Evolutionary conservation across 495 filamentous ascomycete species (phyloP).

Genomic region (Arthonia radiata): DNA sequence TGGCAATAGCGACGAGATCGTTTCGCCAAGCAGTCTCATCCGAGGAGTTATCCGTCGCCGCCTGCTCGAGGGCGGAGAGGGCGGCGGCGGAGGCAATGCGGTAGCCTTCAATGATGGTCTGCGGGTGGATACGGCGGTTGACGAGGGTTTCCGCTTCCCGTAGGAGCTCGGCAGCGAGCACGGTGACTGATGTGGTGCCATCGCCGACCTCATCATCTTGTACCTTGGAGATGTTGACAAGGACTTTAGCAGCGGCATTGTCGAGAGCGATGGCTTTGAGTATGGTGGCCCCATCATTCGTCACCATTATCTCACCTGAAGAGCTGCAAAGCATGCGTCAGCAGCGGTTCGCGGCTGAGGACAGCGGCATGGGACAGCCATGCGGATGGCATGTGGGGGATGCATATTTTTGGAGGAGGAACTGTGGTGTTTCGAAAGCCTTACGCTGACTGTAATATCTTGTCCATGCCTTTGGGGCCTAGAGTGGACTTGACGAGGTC

Average conservation of each 20-base stretch:
- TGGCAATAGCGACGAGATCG: slow-evolving; percentile 73
- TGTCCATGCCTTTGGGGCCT: slow-evolving; percentile 98
- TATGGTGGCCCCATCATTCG: slow-evolving; percentile 95
- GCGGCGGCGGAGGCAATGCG: slow-evolving; percentile 84
- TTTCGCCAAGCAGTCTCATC: slow-evolving; percentile 62
- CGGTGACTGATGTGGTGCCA: slow-evolving; percentile 77
- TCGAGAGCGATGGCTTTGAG: slow-evolving; percentile 97
- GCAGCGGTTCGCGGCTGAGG: slow-evolving; percentile 2
- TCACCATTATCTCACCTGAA: slow-evolving; percentile 90
- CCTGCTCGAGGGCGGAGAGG: slow-evolving; percentile 54
- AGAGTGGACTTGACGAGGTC: slow-evolving; percentile 93
- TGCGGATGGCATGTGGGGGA: slow-evolving; percentile 4
- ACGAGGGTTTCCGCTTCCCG: slow-evolving; percentile 94
- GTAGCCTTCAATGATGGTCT: slow-evolving; percentile 98
- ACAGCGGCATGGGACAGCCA: slow-evolving; percentile 8
- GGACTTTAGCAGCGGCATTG: slow-evolving; percentile 88
- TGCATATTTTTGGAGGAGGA: slow-evolving; percentile 1
- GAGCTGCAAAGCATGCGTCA: slow-evolving; percentile 28
- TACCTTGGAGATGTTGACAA: slow-evolving; percentile 98
- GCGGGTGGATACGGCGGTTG: slow-evolving; percentile 91
- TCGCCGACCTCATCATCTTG: slow-evolving; percentile 98
- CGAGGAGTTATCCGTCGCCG: slow-evolving; percentile 70
- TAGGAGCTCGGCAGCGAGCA: slow-evolving; percentile 80
- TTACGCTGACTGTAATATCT: slow-evolving; percentile 94
- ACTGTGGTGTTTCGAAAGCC: slow-evolving; percentile 10